phyloP scores from a whole-genome alignment of 1,284 basidiomycete genomes.

The Pholiota adiposa region DNA sequence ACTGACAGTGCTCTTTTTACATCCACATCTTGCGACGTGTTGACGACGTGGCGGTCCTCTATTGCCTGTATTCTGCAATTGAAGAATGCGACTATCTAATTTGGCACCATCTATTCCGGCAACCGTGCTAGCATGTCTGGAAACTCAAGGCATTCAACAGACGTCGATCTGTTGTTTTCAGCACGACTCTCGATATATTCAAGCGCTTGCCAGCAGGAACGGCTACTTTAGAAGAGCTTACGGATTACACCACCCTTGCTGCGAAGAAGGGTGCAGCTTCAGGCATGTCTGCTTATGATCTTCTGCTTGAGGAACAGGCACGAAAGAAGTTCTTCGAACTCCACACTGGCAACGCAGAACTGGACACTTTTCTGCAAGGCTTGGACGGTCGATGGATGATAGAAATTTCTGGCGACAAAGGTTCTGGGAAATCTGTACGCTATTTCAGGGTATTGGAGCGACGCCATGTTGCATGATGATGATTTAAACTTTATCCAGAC shows the following conservation, averaged over 20 bases:
- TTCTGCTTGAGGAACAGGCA: slow-evolving; percentile 32
- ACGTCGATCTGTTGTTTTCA: slow-evolving; percentile 60
- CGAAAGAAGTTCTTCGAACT: slow-evolving; percentile 24
- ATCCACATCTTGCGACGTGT: neutral
- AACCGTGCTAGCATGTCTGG: slow-evolving; percentile 36
- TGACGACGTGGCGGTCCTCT: neutral
- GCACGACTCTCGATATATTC: slow-evolving; percentile 50
- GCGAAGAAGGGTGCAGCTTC: slow-evolving; percentile 42
- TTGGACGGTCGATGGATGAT: slow-evolving; percentile 54
- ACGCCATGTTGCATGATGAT: slow-evolving; percentile 5
- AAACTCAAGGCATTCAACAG: slow-evolving; percentile 56
- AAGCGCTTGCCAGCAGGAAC: slow-evolving; percentile 50
- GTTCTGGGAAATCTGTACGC: slow-evolving; percentile 69
- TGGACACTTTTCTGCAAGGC: slow-evolving; percentile 56
- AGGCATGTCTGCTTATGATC: slow-evolving; percentile 42
- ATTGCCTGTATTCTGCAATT: neutral
- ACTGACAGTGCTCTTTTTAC: too few species aligned
- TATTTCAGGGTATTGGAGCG: slow-evolving; percentile 1
- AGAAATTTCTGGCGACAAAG: slow-evolving; percentile 66
- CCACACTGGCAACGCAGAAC: slow-evolving; percentile 44
- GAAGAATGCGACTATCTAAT: slow-evolving; percentile 41
- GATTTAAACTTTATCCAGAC: slow-evolving; percentile 41
- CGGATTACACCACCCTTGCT: slow-evolving; percentile 41
- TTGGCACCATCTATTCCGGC: slow-evolving; percentile 37
- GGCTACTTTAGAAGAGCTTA: slow-evolving; percentile 53